A percentile compares a stretch with the other conserved stretches of the same genome.
These are phyloP conservation scores for Populus euphratica DNA, from an alignment of 345 rosid genomes.

Conservation along the genomic window DNA sequence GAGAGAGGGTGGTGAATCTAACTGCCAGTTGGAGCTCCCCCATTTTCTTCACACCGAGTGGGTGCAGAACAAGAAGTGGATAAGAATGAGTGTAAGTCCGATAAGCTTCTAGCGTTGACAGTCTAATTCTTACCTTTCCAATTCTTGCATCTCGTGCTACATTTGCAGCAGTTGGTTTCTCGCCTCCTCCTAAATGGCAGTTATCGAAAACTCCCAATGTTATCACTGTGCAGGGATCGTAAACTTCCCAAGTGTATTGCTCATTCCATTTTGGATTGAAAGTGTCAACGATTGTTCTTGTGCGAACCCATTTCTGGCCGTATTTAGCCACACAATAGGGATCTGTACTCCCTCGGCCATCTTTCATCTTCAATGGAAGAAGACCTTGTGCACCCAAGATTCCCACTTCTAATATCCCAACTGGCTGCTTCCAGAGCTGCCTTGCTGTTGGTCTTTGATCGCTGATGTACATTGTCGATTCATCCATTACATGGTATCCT, in stretches of 20 bases:
- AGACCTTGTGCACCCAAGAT: constrained; percentile 64
- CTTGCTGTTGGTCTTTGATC: constrained; percentile 84
- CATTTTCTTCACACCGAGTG: constrained; percentile 70
- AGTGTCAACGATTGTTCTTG: constrained; percentile 55
- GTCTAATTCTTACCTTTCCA: constrained; percentile 74
- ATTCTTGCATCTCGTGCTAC: constrained; percentile 57
- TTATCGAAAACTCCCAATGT: constrained; percentile 76
- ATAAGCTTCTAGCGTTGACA: constrained; percentile 71
- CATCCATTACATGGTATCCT: constrained; percentile 91
- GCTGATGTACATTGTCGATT: constrained; percentile 78
- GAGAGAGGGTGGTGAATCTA: constrained; percentile 62
- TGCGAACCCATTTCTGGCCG: constrained; percentile 89
- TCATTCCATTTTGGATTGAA: constrained; percentile 35
- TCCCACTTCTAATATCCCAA: constrained; percentile 76
- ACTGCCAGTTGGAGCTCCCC: constrained; percentile 71
- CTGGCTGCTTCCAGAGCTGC: constrained; percentile 80
- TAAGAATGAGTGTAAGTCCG: constrained; percentile 69
- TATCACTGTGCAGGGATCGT: constrained; percentile 83
- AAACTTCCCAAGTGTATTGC: constrained; percentile 74
- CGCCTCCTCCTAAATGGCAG: constrained; percentile 52
- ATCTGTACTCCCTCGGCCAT: constrained; percentile 61
- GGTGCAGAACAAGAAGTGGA: constrained; percentile 68
- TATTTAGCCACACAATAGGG: constrained; percentile 80
- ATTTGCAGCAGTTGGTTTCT: constrained; percentile 22
- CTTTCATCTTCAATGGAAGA: constrained; percentile 78